Evolutionary conservation across 495 filamentous ascomycete species (phyloP), one percentile per base, ranked within the genome.

Genomic region (Aspergillus bertholletiae): DNA sequence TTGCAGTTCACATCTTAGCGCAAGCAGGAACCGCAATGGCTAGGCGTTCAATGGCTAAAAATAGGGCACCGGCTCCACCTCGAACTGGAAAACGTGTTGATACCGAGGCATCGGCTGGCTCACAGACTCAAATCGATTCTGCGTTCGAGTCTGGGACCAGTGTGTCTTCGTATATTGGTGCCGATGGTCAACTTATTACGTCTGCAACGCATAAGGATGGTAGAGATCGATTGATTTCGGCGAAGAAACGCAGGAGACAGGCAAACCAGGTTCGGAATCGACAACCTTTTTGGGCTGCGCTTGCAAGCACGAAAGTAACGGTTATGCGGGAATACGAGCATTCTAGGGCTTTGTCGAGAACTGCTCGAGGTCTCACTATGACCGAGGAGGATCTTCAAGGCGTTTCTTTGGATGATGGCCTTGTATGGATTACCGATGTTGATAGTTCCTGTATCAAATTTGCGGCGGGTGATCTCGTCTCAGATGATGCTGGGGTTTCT

Each of bases 291-390:
- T 97, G 92, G 92, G 90, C 92, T 49, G 92, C 92, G 11, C 82
- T 96, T 55, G 92, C 92, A 24, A 94, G 89, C 68, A 95, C 89
- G 51, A 97, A 96, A 71, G 91, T 96, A 60, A 92, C 92, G 41
- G 87, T 96, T 63, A 84, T 92, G 64, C 92, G 94, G 64, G 92
- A 96, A 75, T 92, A 91, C 66, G 91, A 96, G 65, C 83, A 92
- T 70, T 89, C 88, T 51, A 86, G 90, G 67, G 84, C 87, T 32
- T 77, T 88, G 43, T 84, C 85, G 77, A 96, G 76, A 85, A 88
- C 55, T 75, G 79, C 49, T 80, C 88, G 67, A 54, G 72, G 73
- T 45, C 57, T 74, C 80, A 87, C 62, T 80, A 89, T 70, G 87
- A 90, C 85, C 49, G 89, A 93, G 63, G 84, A 87, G 63, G 88